phyloP scores from a whole-genome alignment of 257 asterid genomes.

The Prunella vulgaris region DNA sequence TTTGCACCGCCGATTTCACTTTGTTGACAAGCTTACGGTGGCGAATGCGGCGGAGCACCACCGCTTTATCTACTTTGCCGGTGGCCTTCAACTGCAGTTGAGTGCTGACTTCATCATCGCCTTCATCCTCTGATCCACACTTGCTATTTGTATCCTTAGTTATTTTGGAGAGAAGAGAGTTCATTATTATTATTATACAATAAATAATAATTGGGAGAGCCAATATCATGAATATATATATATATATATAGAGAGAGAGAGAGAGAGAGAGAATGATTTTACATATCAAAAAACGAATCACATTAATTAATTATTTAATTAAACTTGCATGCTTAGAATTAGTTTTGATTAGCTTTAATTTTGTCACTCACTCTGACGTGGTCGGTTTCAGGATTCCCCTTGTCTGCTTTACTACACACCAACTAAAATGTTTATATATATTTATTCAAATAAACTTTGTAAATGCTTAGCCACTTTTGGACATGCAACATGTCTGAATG shows the following conservation, averaged over 20 bases:
- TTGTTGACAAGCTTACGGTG: slow-evolving; percentile 56
- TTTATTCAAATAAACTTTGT: background rate
- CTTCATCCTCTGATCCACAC: background rate
- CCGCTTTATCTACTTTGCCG: slow-evolving; percentile 46
- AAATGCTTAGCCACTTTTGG: too few species aligned
- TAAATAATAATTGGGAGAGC: background rate
- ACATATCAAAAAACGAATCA: background rate
- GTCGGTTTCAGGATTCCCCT: background rate
- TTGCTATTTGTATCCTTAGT: background rate
- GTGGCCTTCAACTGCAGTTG: slow-evolving; percentile 46
- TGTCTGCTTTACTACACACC: background rate
- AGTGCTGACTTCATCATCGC: slow-evolving; percentile 30
- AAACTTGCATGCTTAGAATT: too few species aligned
- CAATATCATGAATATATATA: too few species aligned
- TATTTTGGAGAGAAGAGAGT: slow-evolving; percentile 19
- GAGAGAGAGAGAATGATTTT: background rate
- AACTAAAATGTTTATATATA: background rate
- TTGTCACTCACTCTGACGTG: background rate
- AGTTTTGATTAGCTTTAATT: background rate
- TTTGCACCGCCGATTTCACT: slow-evolving; percentile 37
- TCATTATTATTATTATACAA: slow-evolving; percentile 27
- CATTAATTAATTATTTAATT: background rate
- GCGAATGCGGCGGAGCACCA: slow-evolving; percentile 64
- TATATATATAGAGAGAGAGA: too few species aligned
- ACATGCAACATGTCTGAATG: too few species aligned